Base-by-base conservation (phyloP, 2,329 filamentous ascomycete genomes). In the Epicoccum nigrum region DNA sequence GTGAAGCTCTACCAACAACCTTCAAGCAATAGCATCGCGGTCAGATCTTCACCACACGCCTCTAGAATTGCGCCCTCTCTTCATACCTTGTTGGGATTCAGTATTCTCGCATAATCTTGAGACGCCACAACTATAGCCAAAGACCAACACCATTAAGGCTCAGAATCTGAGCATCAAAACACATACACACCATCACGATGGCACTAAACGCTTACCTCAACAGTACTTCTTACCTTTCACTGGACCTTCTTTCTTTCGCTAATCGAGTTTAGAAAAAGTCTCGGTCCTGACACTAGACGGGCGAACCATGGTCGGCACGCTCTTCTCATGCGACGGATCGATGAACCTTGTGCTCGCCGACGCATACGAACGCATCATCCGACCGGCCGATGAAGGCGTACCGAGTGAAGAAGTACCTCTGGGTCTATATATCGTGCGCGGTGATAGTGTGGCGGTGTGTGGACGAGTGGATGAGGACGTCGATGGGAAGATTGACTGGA, bases 251-350 rank as follows among this genome's bases (percentile, higher is more conserved):
- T 9, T 20, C 21, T 15, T 17, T 13, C 19, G 57, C 57, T 59
- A 66, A 59, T 38, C 6, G 13, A 4, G 15, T 33, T 2, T 34
- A 97, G 94, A 96, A 77, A 95, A 91, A 75, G 90, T 97, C 64
- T 82, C 92, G 51, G 88, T 97, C 68, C 84, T 97, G 58, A 97
- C 94, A 21, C 88, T 90, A 63, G 94, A 97, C 76, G 94, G 93
- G 43, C 87, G 93, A 65, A 96, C 90, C 38, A 74, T 81, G 54
- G 73, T 76, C 60, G 94, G 94, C 53, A 92, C 82, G 2, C 85
- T 99, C 45, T 80, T 93, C 40, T 90, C 89, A 35, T 92, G 88
- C 70, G 94, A 99, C 74, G 87, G 96, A 75, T 86, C 88, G 67
- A 97, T 94, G 61, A 99, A 99, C 75, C 79, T 99, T 56, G 92